phyloP scores from a whole-genome alignment of 1,284 basidiomycete species.

The Trichosporon ovoides region DNA sequence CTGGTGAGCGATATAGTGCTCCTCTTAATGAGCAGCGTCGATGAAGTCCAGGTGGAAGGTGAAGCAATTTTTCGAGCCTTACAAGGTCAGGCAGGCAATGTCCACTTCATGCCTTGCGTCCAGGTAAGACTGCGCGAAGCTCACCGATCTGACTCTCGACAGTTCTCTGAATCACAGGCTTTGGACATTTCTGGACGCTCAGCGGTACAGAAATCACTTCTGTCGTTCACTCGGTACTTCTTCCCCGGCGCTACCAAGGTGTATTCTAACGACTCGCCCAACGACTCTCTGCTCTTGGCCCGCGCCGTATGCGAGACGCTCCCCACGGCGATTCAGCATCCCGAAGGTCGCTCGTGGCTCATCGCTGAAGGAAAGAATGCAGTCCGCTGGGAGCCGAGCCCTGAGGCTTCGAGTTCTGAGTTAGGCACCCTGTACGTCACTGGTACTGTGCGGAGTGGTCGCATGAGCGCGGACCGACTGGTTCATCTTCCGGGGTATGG shows the following conservation, averaged over 20 bases:
- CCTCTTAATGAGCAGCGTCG: constrained; percentile 59
- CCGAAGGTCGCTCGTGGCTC: constrained; percentile 73
- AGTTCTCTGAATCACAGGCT: constrained; percentile 42
- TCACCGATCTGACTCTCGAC: not conserved
- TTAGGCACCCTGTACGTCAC: constrained; percentile 62
- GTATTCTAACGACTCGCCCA: constrained; percentile 50
- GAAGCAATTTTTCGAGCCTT: constrained; percentile 85
- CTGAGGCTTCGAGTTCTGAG: constrained; percentile 26
- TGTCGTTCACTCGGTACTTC: constrained; percentile 93
- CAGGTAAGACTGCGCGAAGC: constrained; percentile 47
- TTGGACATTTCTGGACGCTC: constrained; percentile 56
- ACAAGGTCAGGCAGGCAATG: constrained; percentile 64
- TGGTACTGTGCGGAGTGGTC: constrained; percentile 74
- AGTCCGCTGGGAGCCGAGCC: constrained; percentile 55
- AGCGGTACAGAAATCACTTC: constrained; percentile 71
- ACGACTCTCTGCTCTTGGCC: constrained; percentile 66
- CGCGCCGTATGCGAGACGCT: constrained; percentile 73
- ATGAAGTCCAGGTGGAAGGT: constrained; percentile 60
- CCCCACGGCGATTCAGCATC: constrained; percentile 57
- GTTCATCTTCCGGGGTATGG: constrained; percentile 85
- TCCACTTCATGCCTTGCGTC: constrained; percentile 57
- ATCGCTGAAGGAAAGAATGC: constrained; percentile 60
- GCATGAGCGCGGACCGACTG: constrained; percentile 75
- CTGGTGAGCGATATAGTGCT: constrained; percentile 87
- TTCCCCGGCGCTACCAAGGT: constrained; percentile 70